A percentile compares a stretch with the other conserved stretches of the same genome.
phyloP scores from a whole-genome alignment of 2,329 filamentous ascomycete genomes.

The Colletotrichum sp. region DNA sequence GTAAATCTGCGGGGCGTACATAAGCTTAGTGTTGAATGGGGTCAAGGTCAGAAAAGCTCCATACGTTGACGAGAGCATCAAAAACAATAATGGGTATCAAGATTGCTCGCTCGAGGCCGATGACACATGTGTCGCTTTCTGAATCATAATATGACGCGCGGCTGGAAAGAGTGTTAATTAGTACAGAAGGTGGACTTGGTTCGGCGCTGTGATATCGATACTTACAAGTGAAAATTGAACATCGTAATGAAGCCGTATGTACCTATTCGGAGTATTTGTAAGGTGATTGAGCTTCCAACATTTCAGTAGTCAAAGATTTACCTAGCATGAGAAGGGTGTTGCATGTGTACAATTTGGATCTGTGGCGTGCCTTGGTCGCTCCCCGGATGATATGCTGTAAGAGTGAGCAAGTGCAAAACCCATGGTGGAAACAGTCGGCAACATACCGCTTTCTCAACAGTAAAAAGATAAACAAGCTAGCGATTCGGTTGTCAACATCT shows the following conservation, averaged over 20 bases:
- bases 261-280: background rate
- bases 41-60: background rate
- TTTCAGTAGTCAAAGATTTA: background rate
- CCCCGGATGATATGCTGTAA: background rate
- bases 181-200: background rate
- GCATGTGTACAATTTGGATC: background rate
- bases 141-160: background rate
- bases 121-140: background rate
- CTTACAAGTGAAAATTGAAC: background rate
- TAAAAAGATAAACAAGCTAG: background rate
- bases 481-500: accelerated
- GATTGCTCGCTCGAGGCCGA: background rate
- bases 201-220: accelerated
- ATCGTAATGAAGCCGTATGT: background rate
- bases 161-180: background rate
- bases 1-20: background rate
- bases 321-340: background rate
- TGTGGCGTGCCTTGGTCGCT: background rate
- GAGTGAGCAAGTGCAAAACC: background rate
- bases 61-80: background rate
- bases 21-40: background rate
- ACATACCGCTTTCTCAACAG: background rate
- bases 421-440: background rate
- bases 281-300: background rate
- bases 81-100: background rate